These are phyloP conservation scores for Vararia minispora DNA, from an alignment of 768 basidiomycete genomes.

Conservation along the genomic window DNA sequence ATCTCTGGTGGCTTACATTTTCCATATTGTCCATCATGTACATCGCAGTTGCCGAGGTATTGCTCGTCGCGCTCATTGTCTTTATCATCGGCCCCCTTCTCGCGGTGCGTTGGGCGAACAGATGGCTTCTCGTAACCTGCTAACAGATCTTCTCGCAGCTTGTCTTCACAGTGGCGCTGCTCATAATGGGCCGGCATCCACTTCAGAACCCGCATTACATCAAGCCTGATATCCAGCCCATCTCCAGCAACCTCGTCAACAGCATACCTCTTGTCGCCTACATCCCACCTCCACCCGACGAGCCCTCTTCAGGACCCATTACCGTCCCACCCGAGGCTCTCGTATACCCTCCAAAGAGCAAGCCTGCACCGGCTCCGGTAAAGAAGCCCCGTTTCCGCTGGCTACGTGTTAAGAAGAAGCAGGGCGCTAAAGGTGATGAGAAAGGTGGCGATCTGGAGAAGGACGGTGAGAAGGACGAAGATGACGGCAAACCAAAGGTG, in stretches of 20 bases:
- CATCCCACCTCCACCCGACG: slow-evolving; percentile 67
- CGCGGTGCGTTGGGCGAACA: slow-evolving; percentile 40
- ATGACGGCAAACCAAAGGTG: slow-evolving; percentile 26
- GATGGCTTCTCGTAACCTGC: no score
- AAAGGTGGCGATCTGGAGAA: slow-evolving; percentile 12
- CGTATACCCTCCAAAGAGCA: slow-evolving; percentile 50
- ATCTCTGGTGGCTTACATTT: slow-evolving; percentile 83
- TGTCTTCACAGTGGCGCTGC: slow-evolving; percentile 66
- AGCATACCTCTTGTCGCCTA: slow-evolving; percentile 78
- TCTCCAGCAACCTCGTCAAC: slow-evolving; percentile 62
- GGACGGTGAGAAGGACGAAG: slow-evolving; percentile 14
- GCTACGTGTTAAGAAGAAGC: slow-evolving; percentile 19
- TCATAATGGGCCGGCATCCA: slow-evolving; percentile 74
- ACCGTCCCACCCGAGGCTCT: slow-evolving; percentile 23
- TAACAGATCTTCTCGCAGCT: slow-evolving; percentile 29
- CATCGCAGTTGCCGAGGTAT: slow-evolving; percentile 57
- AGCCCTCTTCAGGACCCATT: slow-evolving; percentile 16
- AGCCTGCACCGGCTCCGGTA: slow-evolving; percentile 8
- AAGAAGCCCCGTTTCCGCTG: slow-evolving; percentile 44
- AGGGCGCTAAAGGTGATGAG: slow-evolving; percentile 16
- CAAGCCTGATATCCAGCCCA: slow-evolving; percentile 68
- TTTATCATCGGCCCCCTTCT: slow-evolving; percentile 72
- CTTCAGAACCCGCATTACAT: slow-evolving; percentile 63
- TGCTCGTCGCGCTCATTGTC: slow-evolving; percentile 64
- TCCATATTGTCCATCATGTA: slow-evolving; percentile 74